Base-by-base conservation (phyloP, 345 rosid genomes). In the Sisymbrium irio region DNA sequence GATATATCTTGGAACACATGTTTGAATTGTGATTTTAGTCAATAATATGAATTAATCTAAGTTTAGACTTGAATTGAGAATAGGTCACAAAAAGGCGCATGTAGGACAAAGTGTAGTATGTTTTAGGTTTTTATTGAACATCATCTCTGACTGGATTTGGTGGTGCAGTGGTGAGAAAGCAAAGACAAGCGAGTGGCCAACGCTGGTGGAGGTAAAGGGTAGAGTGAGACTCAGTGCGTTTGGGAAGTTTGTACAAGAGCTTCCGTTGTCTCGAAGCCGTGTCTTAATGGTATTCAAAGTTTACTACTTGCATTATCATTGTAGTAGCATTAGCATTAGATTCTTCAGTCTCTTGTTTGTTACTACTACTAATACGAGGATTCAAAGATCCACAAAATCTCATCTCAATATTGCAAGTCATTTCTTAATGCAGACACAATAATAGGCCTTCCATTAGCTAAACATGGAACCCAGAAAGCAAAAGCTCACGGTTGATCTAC, bases 201-300 rank as follows among this genome's bases (percentile, higher is more conserved):
- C 81, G 54, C 42, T 70, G 51, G 77, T 92, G 15, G 99, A 95
- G 80, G 86, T 95, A 37, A 95, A 95, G 77, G 99, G 99, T 57
- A 86, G 98, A 79, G 99, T 95, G 22, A 85, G 85, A 78, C 89
- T 90, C 13, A 86, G 90, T 62, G 98, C 99, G 28, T 95, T 95
- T 77, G 97, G 88, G 82, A 95, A 89, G 88, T 95, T 92, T 79
- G 96, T 95, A 39, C 86, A 88, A 74, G 89, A 84, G 83, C 99
- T 95, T 67, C 91, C 89, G 0, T 78, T 87, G 97, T 95, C 99
- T 60, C 81, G 96, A 78, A 92, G 91, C 78, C 97, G 99, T 70
- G 90, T 94, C 73, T 82, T 90, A 68, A 95, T 92, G 99, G 99
- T 95, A 95, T 84, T 47, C 63, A 80, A 73, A 80, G 81, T 78